Percentiles rank a stretch among this genome's conserved stretches.
Evolutionary conservation across 805 yeast genomes (phyloP).

Genomic region (Zygotorulaspora chibaensis): DNA sequence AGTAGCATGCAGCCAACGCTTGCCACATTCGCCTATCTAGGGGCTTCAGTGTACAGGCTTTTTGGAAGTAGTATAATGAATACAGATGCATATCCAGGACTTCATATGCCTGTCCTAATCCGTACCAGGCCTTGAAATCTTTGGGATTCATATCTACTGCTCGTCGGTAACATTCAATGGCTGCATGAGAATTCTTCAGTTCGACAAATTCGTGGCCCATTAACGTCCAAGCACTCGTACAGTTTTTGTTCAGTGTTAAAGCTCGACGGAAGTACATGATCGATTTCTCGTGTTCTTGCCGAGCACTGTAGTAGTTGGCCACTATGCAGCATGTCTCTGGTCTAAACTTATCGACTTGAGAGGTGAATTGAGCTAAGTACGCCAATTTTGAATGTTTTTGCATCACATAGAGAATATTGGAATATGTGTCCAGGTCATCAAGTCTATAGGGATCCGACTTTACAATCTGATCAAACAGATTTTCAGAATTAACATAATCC

Average conservation of each 20-base stretch:
- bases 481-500: slow-evolving; percentile 78
- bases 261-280: slow-evolving; percentile 91
- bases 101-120: slow-evolving; percentile 96
- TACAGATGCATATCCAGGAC: slow-evolving; percentile 92
- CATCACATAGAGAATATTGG: slow-evolving; percentile 93
- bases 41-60: slow-evolving; percentile 85
- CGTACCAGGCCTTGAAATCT: slow-evolving; percentile 98
- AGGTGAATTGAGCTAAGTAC: slow-evolving; percentile 78
- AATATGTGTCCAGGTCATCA: slow-evolving; percentile 88
- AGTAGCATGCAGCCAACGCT: slow-evolving; percentile 86
- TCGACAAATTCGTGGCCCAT: slow-evolving; percentile 99
- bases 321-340: slow-evolving; percentile 93
- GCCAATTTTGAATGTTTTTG: slow-evolving; percentile 82
- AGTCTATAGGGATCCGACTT: slow-evolving; percentile 75
- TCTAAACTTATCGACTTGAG: slow-evolving; percentile 76
- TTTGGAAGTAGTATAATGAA: slow-evolving; percentile 86
- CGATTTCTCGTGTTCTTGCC: slow-evolving; percentile 92
- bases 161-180: slow-evolving; percentile 88
- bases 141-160: slow-evolving; percentile 87
- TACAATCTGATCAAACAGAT: slow-evolving; percentile 70
- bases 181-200: slow-evolving; percentile 93
- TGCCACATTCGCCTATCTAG: slow-evolving; percentile 94
- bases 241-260: slow-evolving; percentile 68
- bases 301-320: slow-evolving; percentile 88
- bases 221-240: slow-evolving; percentile 91